Evolutionary conservation across 2,329 filamentous ascomycete genomes (phyloP).

Genomic region (Colletotrichum nymphaeae): DNA sequence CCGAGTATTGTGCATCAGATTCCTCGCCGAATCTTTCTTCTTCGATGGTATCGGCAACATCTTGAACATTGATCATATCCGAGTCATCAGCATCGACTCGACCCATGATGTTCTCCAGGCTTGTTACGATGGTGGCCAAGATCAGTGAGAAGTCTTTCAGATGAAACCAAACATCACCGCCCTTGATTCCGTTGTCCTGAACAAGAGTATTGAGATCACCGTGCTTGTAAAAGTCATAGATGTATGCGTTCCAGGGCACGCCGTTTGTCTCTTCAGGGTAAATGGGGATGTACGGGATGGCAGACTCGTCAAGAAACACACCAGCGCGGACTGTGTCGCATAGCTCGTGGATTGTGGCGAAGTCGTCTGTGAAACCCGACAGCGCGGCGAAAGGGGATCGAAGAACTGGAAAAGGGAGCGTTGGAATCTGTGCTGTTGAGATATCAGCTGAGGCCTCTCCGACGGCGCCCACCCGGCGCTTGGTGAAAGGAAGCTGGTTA

Average conservation of each 20-base stretch:
- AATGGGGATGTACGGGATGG: slow-evolving; percentile 75
- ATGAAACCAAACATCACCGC: slow-evolving; percentile 77
- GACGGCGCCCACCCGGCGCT: slow-evolving; percentile 30
- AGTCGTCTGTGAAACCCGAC: slow-evolving; percentile 74
- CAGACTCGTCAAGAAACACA: slow-evolving; percentile 80
- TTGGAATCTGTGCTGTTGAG: background rate
- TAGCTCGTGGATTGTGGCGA: slow-evolving; percentile 73
- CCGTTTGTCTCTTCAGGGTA: slow-evolving; percentile 63
- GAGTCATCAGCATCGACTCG: slow-evolving; percentile 44
- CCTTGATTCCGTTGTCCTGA: slow-evolving; percentile 73
- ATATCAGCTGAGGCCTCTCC: background rate
- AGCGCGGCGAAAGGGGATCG: slow-evolving; percentile 79
- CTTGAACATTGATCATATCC: slow-evolving; percentile 56
- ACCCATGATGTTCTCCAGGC: slow-evolving; percentile 64
- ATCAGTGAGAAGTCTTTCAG: slow-evolving; percentile 70
- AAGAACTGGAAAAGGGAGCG: slow-evolving; percentile 56
- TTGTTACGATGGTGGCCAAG: slow-evolving; percentile 78
- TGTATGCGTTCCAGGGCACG: slow-evolving; percentile 71
- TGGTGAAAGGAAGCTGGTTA: slow-evolving; percentile 68
- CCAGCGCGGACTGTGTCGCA: slow-evolving; percentile 73
- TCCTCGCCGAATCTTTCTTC: slow-evolving; percentile 47
- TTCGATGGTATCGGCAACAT: slow-evolving; percentile 50
- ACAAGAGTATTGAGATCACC: slow-evolving; percentile 71
- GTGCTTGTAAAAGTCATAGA: slow-evolving; percentile 83
- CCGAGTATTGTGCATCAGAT: background rate